Evolutionary conservation across 2,329 filamentous ascomycete genomes (phyloP), one percentile per base, ranked within the genome.

Genomic region (Penicillium sp.): DNA sequence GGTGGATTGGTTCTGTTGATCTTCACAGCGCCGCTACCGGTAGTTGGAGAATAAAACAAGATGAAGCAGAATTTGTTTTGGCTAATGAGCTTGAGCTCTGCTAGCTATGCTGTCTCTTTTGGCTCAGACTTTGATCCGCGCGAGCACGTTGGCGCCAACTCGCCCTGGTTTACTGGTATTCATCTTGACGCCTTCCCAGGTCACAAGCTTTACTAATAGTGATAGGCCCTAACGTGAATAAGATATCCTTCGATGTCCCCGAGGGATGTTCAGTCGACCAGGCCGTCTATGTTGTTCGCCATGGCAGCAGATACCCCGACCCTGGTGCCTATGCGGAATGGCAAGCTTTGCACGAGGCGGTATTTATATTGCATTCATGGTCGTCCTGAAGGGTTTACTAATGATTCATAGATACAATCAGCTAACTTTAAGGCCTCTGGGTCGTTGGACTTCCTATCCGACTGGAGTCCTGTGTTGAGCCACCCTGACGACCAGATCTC

Each of bases 381-480:
- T 21, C 21, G 9, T 35, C 3, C 23, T 45, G 38, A n/a, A 8
- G 19, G 31, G 5, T 21, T 47, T 49, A 47, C 44, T 17, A 11
- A 50, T 13, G 30, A 9, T 29, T 26, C 19, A 6, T 66, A 88
- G 81, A 84, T 90, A 38, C 81, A 85, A 71, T 76, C 76, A 7
- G 79, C 82, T 2, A 78, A 82, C 17, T 88, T 88, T 71, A 84
- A 80, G 2, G 83, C 85, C 5, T 79, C 70, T 0, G 85, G 85
- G 3, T 73, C 79, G 1, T 75, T 90, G 44, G 75, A 80, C 0
- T 90, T 90, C 68, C 76, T 90, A 31, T 76, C 83, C 13, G 74
- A 75, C 3, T 90, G 88, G 88, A 75, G 82, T 61, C 83, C 87
- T 0, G 83, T 85, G 1, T 76, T 90, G 30, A 84, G 80, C 1